phyloP scores from a whole-genome alignment of 257 asterid genomes.

The Ilex asprella region DNA sequence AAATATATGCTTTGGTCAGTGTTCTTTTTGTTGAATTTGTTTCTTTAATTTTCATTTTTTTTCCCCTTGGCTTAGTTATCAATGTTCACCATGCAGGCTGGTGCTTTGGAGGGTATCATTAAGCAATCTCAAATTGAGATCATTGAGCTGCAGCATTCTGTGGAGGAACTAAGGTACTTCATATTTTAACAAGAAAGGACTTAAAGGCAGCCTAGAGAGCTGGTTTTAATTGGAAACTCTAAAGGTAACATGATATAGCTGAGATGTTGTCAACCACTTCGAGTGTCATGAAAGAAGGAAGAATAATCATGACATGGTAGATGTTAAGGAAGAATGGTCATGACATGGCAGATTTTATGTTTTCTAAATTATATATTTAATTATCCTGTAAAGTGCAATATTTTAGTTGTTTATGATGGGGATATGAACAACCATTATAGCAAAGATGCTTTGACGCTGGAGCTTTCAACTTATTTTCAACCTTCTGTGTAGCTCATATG shows the following conservation, averaged over 20 bases:
- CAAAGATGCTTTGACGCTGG: no score
- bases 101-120: constrained; percentile 83
- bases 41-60: constrained; percentile 6
- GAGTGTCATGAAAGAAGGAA: no score
- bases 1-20: constrained; percentile 86
- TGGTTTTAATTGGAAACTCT: not conserved
- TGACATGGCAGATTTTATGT: no score
- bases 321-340: no score
- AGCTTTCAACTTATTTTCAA: no score
- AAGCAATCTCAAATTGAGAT: constrained; percentile 97
- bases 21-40: constrained; percentile 3
- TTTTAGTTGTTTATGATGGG: no score
- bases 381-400: no score
- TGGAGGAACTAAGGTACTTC: constrained; percentile 76
- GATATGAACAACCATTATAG: no score
- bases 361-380: no score
- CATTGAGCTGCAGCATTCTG: constrained; percentile 86
- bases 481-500: no score
- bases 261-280: no score
- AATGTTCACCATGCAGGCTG: constrained; percentile 49
- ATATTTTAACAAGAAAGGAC: not conserved
- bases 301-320: no score
- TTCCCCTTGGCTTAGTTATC: constrained; percentile 15
- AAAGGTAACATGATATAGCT: not conserved
- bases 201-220: not conserved